phyloP scores from a whole-genome alignment of 495 filamentous ascomycete genomes.

The Cercophora samala region DNA sequence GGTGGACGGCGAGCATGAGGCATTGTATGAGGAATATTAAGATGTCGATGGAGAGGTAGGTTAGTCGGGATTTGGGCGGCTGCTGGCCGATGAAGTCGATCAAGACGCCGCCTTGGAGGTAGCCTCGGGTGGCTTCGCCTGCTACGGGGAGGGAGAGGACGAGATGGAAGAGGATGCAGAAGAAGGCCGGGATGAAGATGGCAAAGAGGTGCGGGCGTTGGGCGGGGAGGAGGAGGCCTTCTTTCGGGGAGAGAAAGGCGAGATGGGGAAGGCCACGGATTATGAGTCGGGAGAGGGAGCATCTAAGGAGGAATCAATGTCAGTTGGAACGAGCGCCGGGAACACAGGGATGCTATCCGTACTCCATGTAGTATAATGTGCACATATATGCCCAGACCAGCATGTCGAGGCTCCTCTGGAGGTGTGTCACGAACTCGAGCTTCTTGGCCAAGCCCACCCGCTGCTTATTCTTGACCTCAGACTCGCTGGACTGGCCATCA shows the following conservation, averaged over 20 bases:
- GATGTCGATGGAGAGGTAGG: conserved; percentile 62
- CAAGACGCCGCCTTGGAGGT: conserved; percentile 79
- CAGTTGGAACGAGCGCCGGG: neutral
- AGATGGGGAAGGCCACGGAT: conserved; percentile 68
- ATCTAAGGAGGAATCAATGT: conserved; percentile 47
- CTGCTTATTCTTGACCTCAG: conserved; percentile 23
- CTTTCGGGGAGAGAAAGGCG: conserved; percentile 77
- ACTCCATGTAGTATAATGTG: conserved; percentile 90
- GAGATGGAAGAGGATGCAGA: conserved; percentile 72
- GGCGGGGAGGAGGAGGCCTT: conserved; percentile 56
- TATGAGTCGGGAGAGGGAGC: conserved; percentile 69
- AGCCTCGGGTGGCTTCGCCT: conserved; percentile 72
- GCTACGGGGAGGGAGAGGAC: conserved; percentile 60
- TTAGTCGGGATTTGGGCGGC: conserved; percentile 63
- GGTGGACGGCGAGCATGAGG: conserved; percentile 68
- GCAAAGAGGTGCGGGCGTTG: conserved; percentile 65
- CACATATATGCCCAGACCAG: conserved; percentile 78
- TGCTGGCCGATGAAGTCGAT: conserved; percentile 85
- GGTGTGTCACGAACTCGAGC: conserved; percentile 62
- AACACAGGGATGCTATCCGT: conserved; percentile 32
- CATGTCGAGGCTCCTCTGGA: conserved; percentile 73
- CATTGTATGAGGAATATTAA: conserved; percentile 65
- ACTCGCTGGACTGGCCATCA: conserved; percentile 3
- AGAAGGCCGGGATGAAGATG: conserved; percentile 65
- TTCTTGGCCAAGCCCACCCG: conserved; percentile 52